A percentile compares a stretch with the other conserved stretches of the same genome.
Evolutionary conservation across 768 basidiomycete species (phyloP).

Genomic region (Lactarius trivialis): DNA sequence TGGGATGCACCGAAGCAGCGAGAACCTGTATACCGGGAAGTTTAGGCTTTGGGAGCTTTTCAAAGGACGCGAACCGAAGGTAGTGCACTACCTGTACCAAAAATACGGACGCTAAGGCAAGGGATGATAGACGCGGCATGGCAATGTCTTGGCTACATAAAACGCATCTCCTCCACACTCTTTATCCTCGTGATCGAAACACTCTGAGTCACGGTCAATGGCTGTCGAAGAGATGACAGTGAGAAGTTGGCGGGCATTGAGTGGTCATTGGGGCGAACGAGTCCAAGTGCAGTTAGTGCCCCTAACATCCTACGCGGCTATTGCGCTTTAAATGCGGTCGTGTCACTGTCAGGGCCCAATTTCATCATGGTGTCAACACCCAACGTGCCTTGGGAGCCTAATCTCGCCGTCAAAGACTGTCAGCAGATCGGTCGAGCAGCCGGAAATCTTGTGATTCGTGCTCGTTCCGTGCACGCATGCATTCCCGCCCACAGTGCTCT

Average conservation of each 20-base stretch:
- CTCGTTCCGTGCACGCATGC: too few relatives aligned
- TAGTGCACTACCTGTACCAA: neutral
- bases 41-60: neutral
- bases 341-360: too few relatives aligned
- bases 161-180: neutral
- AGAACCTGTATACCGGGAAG: neutral
- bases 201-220: neutral
- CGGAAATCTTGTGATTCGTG: neutral
- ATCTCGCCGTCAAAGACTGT: neutral
- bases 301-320: too few relatives aligned
- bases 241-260: neutral
- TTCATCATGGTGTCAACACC: too few relatives aligned
- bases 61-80: constrained; percentile 23
- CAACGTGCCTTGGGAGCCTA: neutral
- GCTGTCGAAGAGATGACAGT: neutral
- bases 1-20: neutral
- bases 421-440: too few relatives aligned
- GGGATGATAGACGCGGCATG: neutral
- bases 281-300: neutral
- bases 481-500: too few relatives aligned
- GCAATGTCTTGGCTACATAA: neutral
- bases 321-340: neutral
- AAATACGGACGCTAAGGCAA: neutral
- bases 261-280: neutral
- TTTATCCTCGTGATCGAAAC: neutral